Percentiles rank a stretch among this genome's conserved stretches.
phyloP scores from a whole-genome alignment of 352 stramenopile species.

The Globisporangium barbulae region DNA sequence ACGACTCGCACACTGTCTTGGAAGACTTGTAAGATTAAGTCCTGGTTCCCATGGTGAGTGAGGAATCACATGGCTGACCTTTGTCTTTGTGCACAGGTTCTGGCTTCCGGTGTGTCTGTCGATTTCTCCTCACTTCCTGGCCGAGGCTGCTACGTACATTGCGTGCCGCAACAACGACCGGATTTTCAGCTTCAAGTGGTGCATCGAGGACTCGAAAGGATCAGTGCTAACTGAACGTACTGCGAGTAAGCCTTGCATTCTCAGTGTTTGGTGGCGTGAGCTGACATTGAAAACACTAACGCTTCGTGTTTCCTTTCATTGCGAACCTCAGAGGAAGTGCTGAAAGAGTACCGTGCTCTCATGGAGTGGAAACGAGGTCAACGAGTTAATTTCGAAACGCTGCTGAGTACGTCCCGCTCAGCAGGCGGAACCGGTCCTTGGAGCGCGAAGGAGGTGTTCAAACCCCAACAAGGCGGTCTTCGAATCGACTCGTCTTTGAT shows the following conservation, averaged over 20 bases:
- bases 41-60: background rate
- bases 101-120: conserved; percentile 63
- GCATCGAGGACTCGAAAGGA: conserved; percentile 42
- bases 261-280: background rate
- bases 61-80: background rate
- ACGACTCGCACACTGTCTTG: conserved; percentile 49
- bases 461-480: conserved; percentile 54
- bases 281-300: background rate
- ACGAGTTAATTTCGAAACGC: conserved; percentile 49
- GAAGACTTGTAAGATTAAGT: conserved; percentile 57
- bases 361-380: conserved; percentile 69
- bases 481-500: conserved; percentile 59
- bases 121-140: conserved; percentile 50
- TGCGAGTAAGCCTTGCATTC: conserved; percentile 44
- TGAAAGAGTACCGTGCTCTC: conserved; percentile 59
- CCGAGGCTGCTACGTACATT: conserved; percentile 75
- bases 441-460: conserved; percentile 48
- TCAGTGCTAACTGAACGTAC: conserved; percentile 56
- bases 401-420: conserved; percentile 31
- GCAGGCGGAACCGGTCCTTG: conserved; percentile 27
- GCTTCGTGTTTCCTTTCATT: background rate
- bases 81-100: conserved; percentile 33
- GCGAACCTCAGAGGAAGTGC: conserved; percentile 41
- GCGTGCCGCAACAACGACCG: conserved; percentile 66
- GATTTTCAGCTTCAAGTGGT: conserved; percentile 84